Base-by-base conservation (phyloP, 345 rosid genomes). In the Eucalyptus sp. region DNA sequence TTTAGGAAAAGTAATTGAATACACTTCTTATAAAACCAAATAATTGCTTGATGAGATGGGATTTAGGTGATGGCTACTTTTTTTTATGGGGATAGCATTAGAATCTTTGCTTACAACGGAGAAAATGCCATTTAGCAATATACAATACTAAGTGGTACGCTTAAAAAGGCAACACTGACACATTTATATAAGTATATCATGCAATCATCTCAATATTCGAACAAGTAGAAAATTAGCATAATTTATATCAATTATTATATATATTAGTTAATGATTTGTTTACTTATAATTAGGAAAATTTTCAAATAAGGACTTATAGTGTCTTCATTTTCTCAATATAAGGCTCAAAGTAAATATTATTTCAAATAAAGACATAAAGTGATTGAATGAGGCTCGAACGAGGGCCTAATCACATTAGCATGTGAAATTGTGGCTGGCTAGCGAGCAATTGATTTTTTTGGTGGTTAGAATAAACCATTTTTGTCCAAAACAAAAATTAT, bases 371-470 rank as follows among this genome's bases (percentile, higher is more conserved):
- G 0, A 5, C 6, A 4, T 22, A 10, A 56, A 56, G 27, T 56
- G 20, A 56, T 1, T 56, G 1, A 1, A 10, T 8, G 12, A 56
- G 6, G 12, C 29, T 22, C 3, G 6, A 56, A 56, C 5, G 0
- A 56, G 1, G 3, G 27, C 62, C 1, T 52, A 52, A 52, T 0
- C 58, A 52, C 58, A 18, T 52, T 52, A 52, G 24, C 58, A 18
- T 52, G 58, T 52, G 24, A 52, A 52, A 52, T 52, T 52, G 58
- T 52, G 58, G 58, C 4, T 3, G 10, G 24, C 24, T 4, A 0
- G 6, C 2, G 1, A 56, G 29, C 62, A 24, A 52, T 52, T 52
- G 24, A 52, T 52, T 7, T 52, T 11, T 7, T 18, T 52, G 58
- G 58, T 52, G 24, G 58, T 18, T 52, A 52, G 58, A 18, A 52